Percentiles rank a stretch among this genome's conserved stretches.
Evolutionary conservation across 1,139 yeast genomes (phyloP).

Genomic region (Suhomyces guaymorum): DNA sequence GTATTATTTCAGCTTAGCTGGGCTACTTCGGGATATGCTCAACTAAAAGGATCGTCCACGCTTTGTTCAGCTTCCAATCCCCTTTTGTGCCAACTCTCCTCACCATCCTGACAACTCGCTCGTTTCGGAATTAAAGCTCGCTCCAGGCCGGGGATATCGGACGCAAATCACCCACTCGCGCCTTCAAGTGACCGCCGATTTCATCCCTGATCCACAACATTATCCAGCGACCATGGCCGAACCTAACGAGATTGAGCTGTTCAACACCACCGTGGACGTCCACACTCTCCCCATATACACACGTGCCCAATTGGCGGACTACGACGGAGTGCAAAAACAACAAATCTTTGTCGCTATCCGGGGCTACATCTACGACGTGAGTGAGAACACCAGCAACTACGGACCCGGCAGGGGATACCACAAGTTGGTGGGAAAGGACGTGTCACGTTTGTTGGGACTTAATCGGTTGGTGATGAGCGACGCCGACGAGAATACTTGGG

Average conservation of each 20-base stretch:
- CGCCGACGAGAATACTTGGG: conserved; percentile 44
- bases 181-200: too few species aligned
- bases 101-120: too few species aligned
- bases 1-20: too few species aligned
- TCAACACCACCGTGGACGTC: conserved; percentile 25
- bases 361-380: conserved; percentile 77
- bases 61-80: too few species aligned
- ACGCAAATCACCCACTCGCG: too few species aligned
- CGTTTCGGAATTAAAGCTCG: too few species aligned
- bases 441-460: conserved; percentile 64
- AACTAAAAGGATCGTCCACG: too few species aligned
- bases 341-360: conserved; percentile 70
- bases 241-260: conserved; percentile 12
- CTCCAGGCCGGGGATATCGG: too few species aligned
- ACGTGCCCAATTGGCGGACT: conserved; percentile 33
- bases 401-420: conserved; percentile 78
- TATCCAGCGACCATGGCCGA: conserved; percentile 1
- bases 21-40: too few species aligned
- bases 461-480: conserved; percentile 48
- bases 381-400: conserved; percentile 61
- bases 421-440: conserved; percentile 74
- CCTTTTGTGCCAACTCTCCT: too few species aligned
- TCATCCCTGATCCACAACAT: too few species aligned
- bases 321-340: conserved; percentile 34
- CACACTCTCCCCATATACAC: conserved; percentile 36